These are phyloP conservation scores for Xerocomus potaroensis DNA, from an alignment of 768 basidiomycete genomes.

Conservation along the genomic window DNA sequence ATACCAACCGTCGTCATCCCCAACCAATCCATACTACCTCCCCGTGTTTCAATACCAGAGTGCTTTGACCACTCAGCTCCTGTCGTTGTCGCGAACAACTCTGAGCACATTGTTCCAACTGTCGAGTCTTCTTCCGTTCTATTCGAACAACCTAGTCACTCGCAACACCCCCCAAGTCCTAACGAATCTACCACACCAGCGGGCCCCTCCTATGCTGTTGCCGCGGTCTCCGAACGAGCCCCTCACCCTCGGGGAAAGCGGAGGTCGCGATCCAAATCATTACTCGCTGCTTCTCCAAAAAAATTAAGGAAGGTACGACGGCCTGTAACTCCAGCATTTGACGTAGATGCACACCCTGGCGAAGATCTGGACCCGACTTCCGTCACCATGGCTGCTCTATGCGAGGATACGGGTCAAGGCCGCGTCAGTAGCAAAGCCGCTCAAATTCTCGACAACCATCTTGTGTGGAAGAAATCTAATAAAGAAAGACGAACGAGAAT, in stretches of 20 bases:
- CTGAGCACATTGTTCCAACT: slow-evolving; percentile 15
- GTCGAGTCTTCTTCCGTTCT: slow-evolving; percentile 16
- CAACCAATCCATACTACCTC: slow-evolving; percentile 3
- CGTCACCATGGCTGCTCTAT: slow-evolving; percentile 78
- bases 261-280: slow-evolving; percentile 16
- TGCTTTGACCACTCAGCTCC: slow-evolving; percentile 2
- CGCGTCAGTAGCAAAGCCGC: slow-evolving; percentile 74
- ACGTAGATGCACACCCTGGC: slow-evolving; percentile 59
- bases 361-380: slow-evolving; percentile 79
- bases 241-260: slow-evolving; percentile 15
- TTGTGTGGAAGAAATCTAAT: slow-evolving; percentile 66
- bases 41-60: slow-evolving; percentile 9
- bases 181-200: neutral
- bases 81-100: neutral
- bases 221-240: slow-evolving; percentile 6
- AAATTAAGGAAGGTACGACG: slow-evolving; percentile 37
- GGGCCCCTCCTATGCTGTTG: slow-evolving; percentile 17
- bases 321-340: slow-evolving; percentile 52
- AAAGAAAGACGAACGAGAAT: slow-evolving; percentile 63
- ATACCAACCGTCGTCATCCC: neutral
- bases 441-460: slow-evolving; percentile 67
- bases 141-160: neutral
- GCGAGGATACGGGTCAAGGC: slow-evolving; percentile 74
- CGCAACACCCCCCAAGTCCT: neutral
- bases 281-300: slow-evolving; percentile 20